Conservation (phyloP, 768 basidiomycete species). For the Lactifluus rugatus region DNA sequence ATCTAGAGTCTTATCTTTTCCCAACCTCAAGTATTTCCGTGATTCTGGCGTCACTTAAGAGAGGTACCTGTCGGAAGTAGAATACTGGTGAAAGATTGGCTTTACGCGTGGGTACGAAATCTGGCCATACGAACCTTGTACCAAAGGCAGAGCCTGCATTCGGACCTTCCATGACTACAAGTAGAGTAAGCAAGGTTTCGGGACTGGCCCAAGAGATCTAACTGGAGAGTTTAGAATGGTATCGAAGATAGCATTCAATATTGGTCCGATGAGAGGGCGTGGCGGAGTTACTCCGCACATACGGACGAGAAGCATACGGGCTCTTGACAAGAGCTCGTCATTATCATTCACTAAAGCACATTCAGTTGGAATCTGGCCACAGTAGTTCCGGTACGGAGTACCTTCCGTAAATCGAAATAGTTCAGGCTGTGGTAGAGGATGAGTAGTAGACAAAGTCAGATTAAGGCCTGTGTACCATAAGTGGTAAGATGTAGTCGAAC, state of each 20-base stretch:
- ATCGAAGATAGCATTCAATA: slow-evolving; percentile 64
- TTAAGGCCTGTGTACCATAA: slow-evolving; percentile 45
- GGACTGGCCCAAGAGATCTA: slow-evolving; percentile 22
- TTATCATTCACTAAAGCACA: slow-evolving; percentile 53
- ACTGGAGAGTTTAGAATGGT: slow-evolving; percentile 72
- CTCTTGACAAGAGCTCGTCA: slow-evolving; percentile 54
- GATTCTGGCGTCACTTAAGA: slow-evolving; percentile 66
- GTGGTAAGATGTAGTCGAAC: slow-evolving; percentile 74
- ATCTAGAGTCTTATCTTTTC: background rate
- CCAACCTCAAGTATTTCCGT: slow-evolving; percentile 71
- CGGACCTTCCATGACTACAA: slow-evolving; percentile 78
- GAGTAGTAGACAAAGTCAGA: slow-evolving; percentile 2
- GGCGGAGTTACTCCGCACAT: slow-evolving; percentile 85
- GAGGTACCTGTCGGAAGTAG: slow-evolving; percentile 82
- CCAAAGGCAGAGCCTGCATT: slow-evolving; percentile 73
- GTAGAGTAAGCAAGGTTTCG: slow-evolving; percentile 5
- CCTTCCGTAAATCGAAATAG: slow-evolving; percentile 68
- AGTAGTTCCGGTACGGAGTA: slow-evolving; percentile 20
- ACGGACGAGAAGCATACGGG: slow-evolving; percentile 62
- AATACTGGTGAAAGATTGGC: slow-evolving; percentile 40
- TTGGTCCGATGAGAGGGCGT: slow-evolving; percentile 49
- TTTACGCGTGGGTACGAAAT: background rate
- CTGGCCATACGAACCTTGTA: slow-evolving; percentile 46
- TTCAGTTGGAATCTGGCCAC: background rate
- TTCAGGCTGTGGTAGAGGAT: slow-evolving; percentile 43